Base-by-base conservation (phyloP, 83 land plant genomes). In the Picea engelmannii region DNA sequence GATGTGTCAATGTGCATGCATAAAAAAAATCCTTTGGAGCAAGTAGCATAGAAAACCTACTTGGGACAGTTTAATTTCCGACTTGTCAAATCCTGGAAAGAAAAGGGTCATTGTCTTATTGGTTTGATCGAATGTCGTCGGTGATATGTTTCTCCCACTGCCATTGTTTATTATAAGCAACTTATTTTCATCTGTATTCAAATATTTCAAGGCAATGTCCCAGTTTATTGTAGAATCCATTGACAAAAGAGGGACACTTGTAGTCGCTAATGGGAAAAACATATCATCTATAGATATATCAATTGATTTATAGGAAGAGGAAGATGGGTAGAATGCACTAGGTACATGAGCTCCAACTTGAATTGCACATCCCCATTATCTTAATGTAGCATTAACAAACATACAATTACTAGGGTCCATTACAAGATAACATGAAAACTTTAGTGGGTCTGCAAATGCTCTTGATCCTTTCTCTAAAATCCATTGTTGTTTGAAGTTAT, bases 351-450 rank as follows among this genome's bases (percentile, higher is more conserved):
- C 79, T 62, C 99, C 99, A 80, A 96, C 96, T 90, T 96, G 99
- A 64, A 92, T 87, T 79, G 98, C 91, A 86, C 98, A 96, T 6
- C 98, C 99, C 99, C 99, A 96, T 80, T 95, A 95, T 24, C 98
- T 94, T 66, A 93, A 38, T 38, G 40, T 38, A 38, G 40, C 5
- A 38, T 38, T 38, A 38, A 38, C 40, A 38, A 38, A 38, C 40
- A 38, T 38, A 38, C 40, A 38, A 38, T 38, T 38, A 38, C 40
- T 38, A 38, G 40, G 40, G 40, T 96, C 89, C 87, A 94, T 88
- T 67, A 91, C 90, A 76, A 96, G 78, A 80, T 85, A 96, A 89
- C 98, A 95, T 2, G 92, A 81, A 69, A 95, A 93, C 76, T 81
- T 89, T 61, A 80, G 81, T 13, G 96, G 89, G 62, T 95, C 89